Evolutionary conservation across 177 flowering plant species (phyloP), one percentile per base, ranked within the genome.

Genomic region (Vitis hybrid): DNA sequence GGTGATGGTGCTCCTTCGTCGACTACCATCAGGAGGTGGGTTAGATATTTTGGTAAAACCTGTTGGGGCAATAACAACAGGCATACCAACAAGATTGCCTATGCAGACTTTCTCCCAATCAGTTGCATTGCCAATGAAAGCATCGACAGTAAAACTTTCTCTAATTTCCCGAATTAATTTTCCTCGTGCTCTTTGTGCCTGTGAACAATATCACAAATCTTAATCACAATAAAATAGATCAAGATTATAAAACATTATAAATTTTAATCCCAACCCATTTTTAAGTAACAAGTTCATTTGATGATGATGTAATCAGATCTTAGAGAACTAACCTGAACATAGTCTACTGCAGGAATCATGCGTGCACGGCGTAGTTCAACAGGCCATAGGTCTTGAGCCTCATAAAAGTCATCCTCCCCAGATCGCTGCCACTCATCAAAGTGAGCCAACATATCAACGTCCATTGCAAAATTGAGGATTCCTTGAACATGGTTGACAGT

Each of bases 321-420:
- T 56, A 66, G 50, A 59, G 28, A 47, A 69, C 79, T 53, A 59
- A 91, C 98, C 95, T 95, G 98, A 67, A 92, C 1, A 79, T 92
- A 95, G 69, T 92, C 98, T 15, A 92, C 95, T 3, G 98, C 98
- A 52, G 97, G 80, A 76, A 94, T 73, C 17, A 88, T 67, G 24
- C 97, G 89, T 56, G 97, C 92, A 70, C 92, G 90, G 0, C 92
- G 87, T 20, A 95, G 80, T 76, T 92, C 97, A 59, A 79, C 49
- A 11, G 97, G 98, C 98, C 98, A 92, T 71, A 91, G 97, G 62
- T 92, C 97, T 81, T 89, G 97, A 50, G 95, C 92, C 84, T 95
- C 98, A 82, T 84, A 95, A n/a, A 17, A 80, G 75, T 85, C 84
- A 77, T 92, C 97, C 65, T 72, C 72, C 53, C 87, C 80, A 1